Percentiles rank a stretch among this genome's conserved stretches.
phyloP scores from a whole-genome alignment of 2,329 filamentous ascomycete genomes.

The Coniochaeta sp. region DNA sequence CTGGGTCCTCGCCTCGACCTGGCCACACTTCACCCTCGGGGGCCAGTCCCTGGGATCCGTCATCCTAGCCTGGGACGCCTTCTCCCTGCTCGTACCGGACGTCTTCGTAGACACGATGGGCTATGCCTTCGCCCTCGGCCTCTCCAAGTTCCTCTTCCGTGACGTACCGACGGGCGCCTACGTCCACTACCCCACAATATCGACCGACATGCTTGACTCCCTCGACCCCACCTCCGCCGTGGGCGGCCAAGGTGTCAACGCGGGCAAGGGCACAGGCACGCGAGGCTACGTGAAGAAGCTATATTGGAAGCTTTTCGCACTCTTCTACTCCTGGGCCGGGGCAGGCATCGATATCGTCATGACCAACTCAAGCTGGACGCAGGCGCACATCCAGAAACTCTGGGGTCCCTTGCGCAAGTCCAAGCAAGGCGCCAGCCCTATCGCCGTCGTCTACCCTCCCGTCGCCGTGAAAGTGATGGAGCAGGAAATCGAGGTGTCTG shows the following conservation, averaged over 20 bases:
- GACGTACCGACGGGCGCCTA: conserved; percentile 81
- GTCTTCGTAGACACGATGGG: conserved; percentile 98
- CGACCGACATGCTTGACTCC: conserved; percentile 90
- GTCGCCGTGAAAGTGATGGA: conserved; percentile 84
- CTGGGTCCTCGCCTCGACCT: conserved; percentile 80
- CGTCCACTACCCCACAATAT: conserved; percentile 97
- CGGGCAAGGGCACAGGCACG: conserved; percentile 68
- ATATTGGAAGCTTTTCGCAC: conserved; percentile 86
- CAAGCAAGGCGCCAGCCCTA: conserved; percentile 40
- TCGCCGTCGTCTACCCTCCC: conserved; percentile 81
- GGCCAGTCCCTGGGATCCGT: conserved; percentile 91
- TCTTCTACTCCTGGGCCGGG: conserved; percentile 75
- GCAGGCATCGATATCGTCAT: conserved; percentile 86
- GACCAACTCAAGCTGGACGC: conserved; percentile 96
- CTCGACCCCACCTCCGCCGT: conserved; percentile 56
- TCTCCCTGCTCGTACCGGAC: conserved; percentile 85
- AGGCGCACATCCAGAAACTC: conserved; percentile 69
- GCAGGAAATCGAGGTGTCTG: conserved; percentile 63
- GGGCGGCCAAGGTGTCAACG: conserved; percentile 69
- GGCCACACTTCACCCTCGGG: conserved; percentile 85
- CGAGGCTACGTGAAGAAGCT: conserved; percentile 65
- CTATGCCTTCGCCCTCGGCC: conserved; percentile 82
- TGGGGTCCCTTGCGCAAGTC: conserved; percentile 59
- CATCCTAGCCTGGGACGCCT: conserved; percentile 83
- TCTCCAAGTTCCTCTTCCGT: conserved; percentile 77